Conservation (phyloP, 768 basidiomycete species). For the Bullera alba region DNA sequence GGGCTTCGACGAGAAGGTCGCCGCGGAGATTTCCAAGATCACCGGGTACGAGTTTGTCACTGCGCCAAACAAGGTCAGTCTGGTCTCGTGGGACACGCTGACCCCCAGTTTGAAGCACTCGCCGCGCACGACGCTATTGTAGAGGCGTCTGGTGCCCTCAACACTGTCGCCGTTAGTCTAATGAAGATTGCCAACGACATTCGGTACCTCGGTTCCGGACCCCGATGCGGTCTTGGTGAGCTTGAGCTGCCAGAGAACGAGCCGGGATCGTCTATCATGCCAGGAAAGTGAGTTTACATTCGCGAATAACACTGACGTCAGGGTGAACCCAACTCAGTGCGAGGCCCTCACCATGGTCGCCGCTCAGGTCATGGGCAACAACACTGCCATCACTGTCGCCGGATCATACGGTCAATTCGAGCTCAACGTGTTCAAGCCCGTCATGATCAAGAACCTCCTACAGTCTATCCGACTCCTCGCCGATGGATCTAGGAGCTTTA, state of each 20-base stretch:
- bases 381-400: slow-evolving; percentile 83
- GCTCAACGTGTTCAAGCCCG: slow-evolving; percentile 99
- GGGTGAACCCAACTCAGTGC: slow-evolving; percentile 96
- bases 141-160: slow-evolving; percentile 93
- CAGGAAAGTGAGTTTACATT: slow-evolving; percentile 61
- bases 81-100: too few species aligned
- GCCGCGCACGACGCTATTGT: slow-evolving; percentile 98
- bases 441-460: slow-evolving; percentile 94
- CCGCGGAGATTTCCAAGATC: slow-evolving; percentile 80
- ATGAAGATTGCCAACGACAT: slow-evolving; percentile 99
- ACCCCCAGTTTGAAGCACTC: slow-evolving; percentile 86
- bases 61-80: slow-evolving; percentile 89
- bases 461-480: slow-evolving; percentile 89
- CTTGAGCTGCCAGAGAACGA: slow-evolving; percentile 93
- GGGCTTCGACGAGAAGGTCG: slow-evolving; percentile 93
- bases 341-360: slow-evolving; percentile 99
- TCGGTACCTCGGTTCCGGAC: slow-evolving; percentile 93
- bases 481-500: slow-evolving; percentile 92
- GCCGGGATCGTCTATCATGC: slow-evolving; percentile 99
- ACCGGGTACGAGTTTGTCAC: slow-evolving; percentile 89
- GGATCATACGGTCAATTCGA: slow-evolving; percentile 96
- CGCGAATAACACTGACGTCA: slow-evolving; percentile 4
- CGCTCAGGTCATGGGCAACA: slow-evolving; percentile 97
- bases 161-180: slow-evolving; percentile 88
- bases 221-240: slow-evolving; percentile 94